These are phyloP conservation scores for Fraxinus sp. DNA, from an alignment of 305 asterid species.

Conservation along the genomic window DNA sequence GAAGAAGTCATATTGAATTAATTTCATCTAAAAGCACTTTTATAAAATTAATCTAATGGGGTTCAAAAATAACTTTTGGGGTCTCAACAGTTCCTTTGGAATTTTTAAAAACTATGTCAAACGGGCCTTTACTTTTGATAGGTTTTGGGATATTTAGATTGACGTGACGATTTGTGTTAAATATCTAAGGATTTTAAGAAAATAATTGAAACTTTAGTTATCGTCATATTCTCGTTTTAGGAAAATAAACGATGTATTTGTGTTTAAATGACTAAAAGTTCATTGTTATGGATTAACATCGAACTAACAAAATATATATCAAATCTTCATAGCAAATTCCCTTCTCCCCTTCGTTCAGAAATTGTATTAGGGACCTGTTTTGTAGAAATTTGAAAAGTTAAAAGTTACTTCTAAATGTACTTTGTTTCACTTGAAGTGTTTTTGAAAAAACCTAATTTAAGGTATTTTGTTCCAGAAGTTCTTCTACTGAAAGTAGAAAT, in stretches of 20 bases:
- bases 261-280: neutral
- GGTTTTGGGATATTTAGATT: too few relatives aligned
- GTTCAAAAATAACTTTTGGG: too few relatives aligned
- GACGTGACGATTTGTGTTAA: neutral
- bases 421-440: neutral
- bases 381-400: neutral
- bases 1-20: too few relatives aligned
- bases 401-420: neutral
- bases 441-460: neutral
- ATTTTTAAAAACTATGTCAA: too few relatives aligned
- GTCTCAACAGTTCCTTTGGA: too few relatives aligned
- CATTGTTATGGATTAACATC: neutral
- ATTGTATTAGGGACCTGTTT: too few relatives aligned
- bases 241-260: neutral
- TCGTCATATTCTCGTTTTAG: neutral
- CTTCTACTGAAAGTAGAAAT: neutral
- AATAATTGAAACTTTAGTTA: neutral
- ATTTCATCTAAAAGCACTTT: too few relatives aligned
- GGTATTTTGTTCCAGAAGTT: neutral
- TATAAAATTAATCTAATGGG: too few relatives aligned
- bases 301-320: neutral
- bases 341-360: neutral
- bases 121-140: too few relatives aligned
- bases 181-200: too few relatives aligned
- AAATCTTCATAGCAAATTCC: neutral